These are phyloP conservation scores for Lactarius deliciosus DNA, from an alignment of 768 basidiomycete genomes.

Conservation along the genomic window DNA sequence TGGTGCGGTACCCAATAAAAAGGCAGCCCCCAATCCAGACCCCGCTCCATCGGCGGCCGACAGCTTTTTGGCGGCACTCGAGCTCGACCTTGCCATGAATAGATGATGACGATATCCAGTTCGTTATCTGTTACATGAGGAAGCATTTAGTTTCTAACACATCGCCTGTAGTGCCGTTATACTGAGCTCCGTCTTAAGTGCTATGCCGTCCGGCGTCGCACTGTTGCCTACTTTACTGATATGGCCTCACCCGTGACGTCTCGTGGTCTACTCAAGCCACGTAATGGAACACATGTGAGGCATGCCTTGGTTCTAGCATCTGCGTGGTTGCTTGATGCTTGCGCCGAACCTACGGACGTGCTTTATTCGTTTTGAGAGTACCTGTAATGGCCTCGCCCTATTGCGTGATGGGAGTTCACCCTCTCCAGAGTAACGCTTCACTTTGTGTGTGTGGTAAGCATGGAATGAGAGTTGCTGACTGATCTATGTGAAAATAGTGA, in stretches of 20 bases:
- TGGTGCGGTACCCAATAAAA: slow-evolving; percentile 19
- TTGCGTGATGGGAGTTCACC: not conserved
- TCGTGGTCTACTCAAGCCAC: slow-evolving; percentile 8
- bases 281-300: slow-evolving; percentile 23
- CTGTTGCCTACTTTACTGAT: slow-evolving; percentile 17
- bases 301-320: slow-evolving; percentile 16
- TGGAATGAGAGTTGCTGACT: slow-evolving; percentile 3
- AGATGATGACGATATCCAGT: slow-evolving; percentile 26
- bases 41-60: slow-evolving; percentile 48
- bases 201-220: slow-evolving; percentile 14
- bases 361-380: slow-evolving; percentile 10
- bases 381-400: not conserved
- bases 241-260: slow-evolving; percentile 3
- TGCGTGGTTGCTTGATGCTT: slow-evolving; percentile 13
- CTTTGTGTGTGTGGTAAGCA: slow-evolving; percentile 21
- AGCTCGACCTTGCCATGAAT: slow-evolving; percentile 53
- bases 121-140: not conserved
- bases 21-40: slow-evolving; percentile 15
- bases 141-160: slow-evolving; percentile 1
- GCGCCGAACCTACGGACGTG: slow-evolving; percentile 5
- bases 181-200: slow-evolving; percentile 15
- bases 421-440: slow-evolving; percentile 1
- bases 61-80: slow-evolving; percentile 63
- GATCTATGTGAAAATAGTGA: slow-evolving; percentile 4
- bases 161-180: slow-evolving; percentile 4